phyloP scores from a whole-genome alignment of 2,329 filamentous ascomycete genomes.

The Sordariomycetes sp. region DNA sequence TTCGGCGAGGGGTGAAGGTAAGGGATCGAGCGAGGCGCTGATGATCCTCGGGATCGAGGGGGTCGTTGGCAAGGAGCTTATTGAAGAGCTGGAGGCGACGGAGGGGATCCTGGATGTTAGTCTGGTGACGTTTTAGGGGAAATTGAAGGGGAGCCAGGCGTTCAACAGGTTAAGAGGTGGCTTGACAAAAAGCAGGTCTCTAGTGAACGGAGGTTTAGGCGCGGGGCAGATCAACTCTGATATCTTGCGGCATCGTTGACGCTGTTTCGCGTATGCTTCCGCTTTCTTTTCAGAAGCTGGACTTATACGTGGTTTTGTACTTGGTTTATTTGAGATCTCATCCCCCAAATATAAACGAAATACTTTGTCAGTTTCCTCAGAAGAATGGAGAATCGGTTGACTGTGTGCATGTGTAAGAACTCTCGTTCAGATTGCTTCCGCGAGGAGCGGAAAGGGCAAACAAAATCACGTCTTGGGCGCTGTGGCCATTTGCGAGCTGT shows the following conservation, averaged over 20 bases:
- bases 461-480: too few species aligned
- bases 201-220: background rate
- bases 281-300: too few species aligned
- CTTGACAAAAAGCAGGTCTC: background rate
- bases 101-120: conserved; percentile 47
- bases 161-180: background rate
- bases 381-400: too few species aligned
- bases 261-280: too few species aligned
- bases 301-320: too few species aligned
- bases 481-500: too few species aligned
- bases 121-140: conserved; percentile 30
- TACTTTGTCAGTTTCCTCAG: too few species aligned
- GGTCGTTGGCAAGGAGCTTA: conserved; percentile 45
- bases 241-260: background rate
- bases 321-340: too few species aligned
- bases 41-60: conserved; percentile 73
- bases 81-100: conserved; percentile 33
- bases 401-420: too few species aligned
- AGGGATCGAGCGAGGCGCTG: conserved; percentile 51
- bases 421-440: too few species aligned
- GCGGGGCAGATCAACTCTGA: background rate
- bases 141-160: background rate
- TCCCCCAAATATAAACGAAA: too few species aligned
- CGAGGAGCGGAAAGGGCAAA: too few species aligned
- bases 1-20: background rate